A percentile compares a stretch with the other conserved stretches of the same genome.
phyloP scores from a whole-genome alignment of 306 rosid genomes.

The Quercus bicolor region DNA sequence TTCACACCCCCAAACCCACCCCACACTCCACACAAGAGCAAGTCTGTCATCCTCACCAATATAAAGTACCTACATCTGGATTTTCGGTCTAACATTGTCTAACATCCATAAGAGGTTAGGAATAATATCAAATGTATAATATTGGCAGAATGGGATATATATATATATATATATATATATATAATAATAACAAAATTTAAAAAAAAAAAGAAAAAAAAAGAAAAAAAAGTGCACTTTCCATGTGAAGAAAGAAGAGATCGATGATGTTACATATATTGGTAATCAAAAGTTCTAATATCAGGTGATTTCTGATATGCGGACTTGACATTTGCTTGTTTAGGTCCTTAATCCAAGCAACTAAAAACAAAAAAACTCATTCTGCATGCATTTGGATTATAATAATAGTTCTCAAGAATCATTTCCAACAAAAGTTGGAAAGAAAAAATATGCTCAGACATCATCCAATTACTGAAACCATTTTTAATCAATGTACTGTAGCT shows the following conservation, averaged over 20 bases:
- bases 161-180: no score
- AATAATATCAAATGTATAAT: neutral
- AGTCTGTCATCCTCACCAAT: neutral
- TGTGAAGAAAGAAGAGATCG: neutral
- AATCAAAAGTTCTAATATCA: neutral
- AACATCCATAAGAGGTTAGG: neutral
- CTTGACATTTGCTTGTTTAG: neutral
- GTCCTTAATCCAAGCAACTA: neutral
- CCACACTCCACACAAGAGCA: neutral
- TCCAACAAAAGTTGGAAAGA: neutral
- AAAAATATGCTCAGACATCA: neutral
- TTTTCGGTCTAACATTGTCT: neutral
- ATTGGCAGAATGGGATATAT: neutral
- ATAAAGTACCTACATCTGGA: neutral
- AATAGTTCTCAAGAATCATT: neutral
- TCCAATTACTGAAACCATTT: neutral
- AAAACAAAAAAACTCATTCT: neutral
- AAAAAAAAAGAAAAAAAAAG: no score
- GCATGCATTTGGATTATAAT: neutral
- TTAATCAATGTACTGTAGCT: slow-evolving; percentile 33
- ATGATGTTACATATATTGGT: neutral
- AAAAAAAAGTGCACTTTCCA: neutral
- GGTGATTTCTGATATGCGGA: neutral
- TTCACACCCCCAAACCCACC: no score
- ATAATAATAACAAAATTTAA: no score